Base-by-base conservation (phyloP, 1,139 yeast genomes). In the Yamadazyma diddensiae region DNA sequence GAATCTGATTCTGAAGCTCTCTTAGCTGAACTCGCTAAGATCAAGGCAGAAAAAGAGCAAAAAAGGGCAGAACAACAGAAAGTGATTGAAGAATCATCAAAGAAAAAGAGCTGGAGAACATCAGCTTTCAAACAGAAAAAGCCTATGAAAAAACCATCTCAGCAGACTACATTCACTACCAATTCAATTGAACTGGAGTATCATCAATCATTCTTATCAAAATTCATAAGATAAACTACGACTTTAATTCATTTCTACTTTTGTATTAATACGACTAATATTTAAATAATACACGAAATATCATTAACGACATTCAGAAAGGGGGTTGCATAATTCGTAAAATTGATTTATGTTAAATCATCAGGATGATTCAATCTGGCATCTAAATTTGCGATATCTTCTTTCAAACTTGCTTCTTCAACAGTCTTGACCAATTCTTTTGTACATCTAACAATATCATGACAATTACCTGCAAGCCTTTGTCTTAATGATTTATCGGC, bases 381-480 rank as follows among this genome's bases (percentile, higher is more conserved):
- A 51, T 71, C 71, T 35, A 71, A 58, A 38, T 70, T 59, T 10
- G 70, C 75, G 39, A 84, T 82, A 48, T 85, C 94, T 47, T 82
- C 90, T 49, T 83, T 83, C 49, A 88, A 65, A 52, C 92, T 83
- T 17, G 95, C 95, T 53, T 88, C 97, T 56, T 90, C 97, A 5
- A 90, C 96, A 2, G 95, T 84, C 64, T 88, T 90, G 21, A 90
- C 97, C 54, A 90, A 73, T 57, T 90, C 97, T 56, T 90, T 90
- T 9, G 97, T 90, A 56, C 95, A 84, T 59, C 92, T 87, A 29
- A 97, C 97, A 64, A 90, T 86, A 55, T 92, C 97, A 62, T 88
- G 92, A 15, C 96, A 88, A 43, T 88, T 83, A 2, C 97, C 97
- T 0, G 97, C 97, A 44, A 92, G 74, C 46, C 97, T 75, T 60